Evolutionary conservation across 352 stramenopile genomes (phyloP).

Genomic region (Phytophthora pistaciae): DNA sequence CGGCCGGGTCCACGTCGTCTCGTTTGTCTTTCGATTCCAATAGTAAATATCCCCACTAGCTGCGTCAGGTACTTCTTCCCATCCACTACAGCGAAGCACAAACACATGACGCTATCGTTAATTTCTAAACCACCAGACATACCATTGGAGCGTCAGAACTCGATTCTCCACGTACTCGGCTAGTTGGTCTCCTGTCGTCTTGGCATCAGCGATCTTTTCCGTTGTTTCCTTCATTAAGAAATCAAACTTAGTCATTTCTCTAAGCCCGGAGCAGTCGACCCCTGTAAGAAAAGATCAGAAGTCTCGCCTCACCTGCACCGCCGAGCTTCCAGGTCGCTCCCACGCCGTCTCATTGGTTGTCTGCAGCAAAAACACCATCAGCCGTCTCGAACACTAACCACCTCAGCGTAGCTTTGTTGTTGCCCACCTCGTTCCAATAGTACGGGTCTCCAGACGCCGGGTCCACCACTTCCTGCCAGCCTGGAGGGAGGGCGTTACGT

Average conservation of each 20-base stretch:
- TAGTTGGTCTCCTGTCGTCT: slow-evolving; percentile 13
- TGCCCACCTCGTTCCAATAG: slow-evolving; percentile 83
- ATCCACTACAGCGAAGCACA: slow-evolving; percentile 49
- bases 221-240: not conserved
- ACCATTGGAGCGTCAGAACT: not conserved
- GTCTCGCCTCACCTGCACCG: slow-evolving; percentile 1
- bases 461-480: slow-evolving; percentile 68
- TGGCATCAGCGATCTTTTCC: slow-evolving; percentile 12
- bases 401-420: not conserved
- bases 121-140: slow-evolving; percentile 1
- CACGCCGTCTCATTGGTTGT: slow-evolving; percentile 80
- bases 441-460: slow-evolving; percentile 64
- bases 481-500: slow-evolving; percentile 41
- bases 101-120: not conserved
- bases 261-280: not conserved
- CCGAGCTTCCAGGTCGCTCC: slow-evolving; percentile 51
- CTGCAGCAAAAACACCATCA: slow-evolving; percentile 36
- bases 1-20: slow-evolving; percentile 76
- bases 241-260: not conserved
- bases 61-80: slow-evolving; percentile 69
- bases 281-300: not conserved
- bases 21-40: slow-evolving; percentile 80
- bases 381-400: slow-evolving; percentile 2
- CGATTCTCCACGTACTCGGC: slow-evolving; percentile 26
- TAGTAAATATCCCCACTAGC: slow-evolving; percentile 70